Conservation (phyloP, 1,284 basidiomycete species). For the Stygiomarasmius scandens region DNA sequence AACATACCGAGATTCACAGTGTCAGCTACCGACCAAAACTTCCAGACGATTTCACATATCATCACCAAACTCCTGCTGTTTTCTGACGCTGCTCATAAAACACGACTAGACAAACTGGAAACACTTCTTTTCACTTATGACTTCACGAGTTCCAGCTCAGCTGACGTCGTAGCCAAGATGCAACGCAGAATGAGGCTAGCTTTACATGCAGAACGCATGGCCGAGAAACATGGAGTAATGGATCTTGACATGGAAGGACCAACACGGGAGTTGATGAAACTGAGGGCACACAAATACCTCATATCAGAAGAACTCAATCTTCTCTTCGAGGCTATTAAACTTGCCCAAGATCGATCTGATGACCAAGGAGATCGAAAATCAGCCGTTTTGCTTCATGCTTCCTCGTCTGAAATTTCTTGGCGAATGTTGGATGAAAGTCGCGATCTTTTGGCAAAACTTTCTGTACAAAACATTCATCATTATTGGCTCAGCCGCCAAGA, state of each 20-base stretch:
- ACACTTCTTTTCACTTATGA: constrained; percentile 90
- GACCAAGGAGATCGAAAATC: constrained; percentile 78
- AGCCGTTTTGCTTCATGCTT: constrained; percentile 80
- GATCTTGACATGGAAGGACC: constrained; percentile 40
- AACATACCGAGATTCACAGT: constrained; percentile 87
- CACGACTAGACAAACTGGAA: constrained; percentile 77
- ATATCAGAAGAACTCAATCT: constrained; percentile 83
- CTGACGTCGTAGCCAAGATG: constrained; percentile 72
- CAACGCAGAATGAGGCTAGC: constrained; percentile 78
- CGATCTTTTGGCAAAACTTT: constrained; percentile 84
- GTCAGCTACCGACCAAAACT: constrained; percentile 87
- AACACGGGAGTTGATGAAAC: constrained; percentile 65
- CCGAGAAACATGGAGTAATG: constrained; percentile 39
- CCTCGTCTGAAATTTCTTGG: constrained; percentile 91
- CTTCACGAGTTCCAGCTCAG: constrained; percentile 77
- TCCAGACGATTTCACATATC: constrained; percentile 86
- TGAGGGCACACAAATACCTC: constrained; percentile 76
- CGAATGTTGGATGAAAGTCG: constrained; percentile 83
- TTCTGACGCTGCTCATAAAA: constrained; percentile 84
- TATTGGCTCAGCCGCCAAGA: constrained; percentile 89
- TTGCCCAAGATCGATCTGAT: constrained; percentile 77
- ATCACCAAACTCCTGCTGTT: constrained; percentile 89
- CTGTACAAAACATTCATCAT: constrained; percentile 80
- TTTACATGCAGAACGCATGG: constrained; percentile 60
- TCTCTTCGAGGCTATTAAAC: constrained; percentile 88